phyloP scores from a whole-genome alignment of 768 basidiomycete genomes.

The Pisolithus sp. region DNA sequence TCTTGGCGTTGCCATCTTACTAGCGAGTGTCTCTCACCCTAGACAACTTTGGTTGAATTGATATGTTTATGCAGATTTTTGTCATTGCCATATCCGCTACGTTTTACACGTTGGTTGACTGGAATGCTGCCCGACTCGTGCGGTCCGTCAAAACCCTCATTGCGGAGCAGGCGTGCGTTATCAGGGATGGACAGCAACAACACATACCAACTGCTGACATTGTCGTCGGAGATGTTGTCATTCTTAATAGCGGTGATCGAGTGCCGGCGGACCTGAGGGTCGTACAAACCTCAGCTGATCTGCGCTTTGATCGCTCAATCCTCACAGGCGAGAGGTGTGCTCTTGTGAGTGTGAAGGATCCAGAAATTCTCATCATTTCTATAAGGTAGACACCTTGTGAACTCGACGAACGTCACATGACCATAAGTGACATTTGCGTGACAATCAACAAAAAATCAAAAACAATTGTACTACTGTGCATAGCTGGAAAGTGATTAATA shows the following conservation, averaged over 20 bases:
- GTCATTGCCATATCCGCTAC: conserved; percentile 38
- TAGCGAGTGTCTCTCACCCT: conserved; percentile 30
- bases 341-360: neutral
- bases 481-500: no score
- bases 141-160: conserved; percentile 53
- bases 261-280: conserved; percentile 56
- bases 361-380: neutral
- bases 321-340: conserved; percentile 44
- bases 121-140: conserved; percentile 43
- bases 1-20: conserved; percentile 45
- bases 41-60: neutral
- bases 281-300: conserved; percentile 43
- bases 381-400: no score
- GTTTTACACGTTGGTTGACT: conserved; percentile 48
- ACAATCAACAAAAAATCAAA: no score
- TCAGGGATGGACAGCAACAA: conserved; percentile 44
- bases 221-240: conserved; percentile 51
- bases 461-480: no score
- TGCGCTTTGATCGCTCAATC: conserved; percentile 47
- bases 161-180: conserved; percentile 52
- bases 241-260: conserved; percentile 48
- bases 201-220: conserved; percentile 49
- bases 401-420: no score
- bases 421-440: no score
- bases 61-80: conserved; percentile 28